Conservation (phyloP, 2,329 filamentous ascomycete species). For the Neopestalotiopsis clavispora region DNA sequence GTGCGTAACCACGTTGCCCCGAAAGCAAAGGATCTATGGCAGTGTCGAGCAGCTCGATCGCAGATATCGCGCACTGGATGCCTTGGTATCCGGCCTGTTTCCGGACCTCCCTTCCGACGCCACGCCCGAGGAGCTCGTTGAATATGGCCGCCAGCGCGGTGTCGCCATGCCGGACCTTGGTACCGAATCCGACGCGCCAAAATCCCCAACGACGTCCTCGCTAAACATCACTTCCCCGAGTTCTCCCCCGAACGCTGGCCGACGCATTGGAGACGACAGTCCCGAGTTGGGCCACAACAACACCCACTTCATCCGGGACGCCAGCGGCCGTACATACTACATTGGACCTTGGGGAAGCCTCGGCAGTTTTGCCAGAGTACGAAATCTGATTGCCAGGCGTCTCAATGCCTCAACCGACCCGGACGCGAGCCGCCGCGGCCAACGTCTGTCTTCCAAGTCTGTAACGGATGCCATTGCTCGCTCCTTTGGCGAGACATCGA, state of each 20-base stretch:
- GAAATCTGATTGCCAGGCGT: constrained; percentile 24
- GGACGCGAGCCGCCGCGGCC: not conserved
- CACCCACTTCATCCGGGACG: constrained; percentile 26
- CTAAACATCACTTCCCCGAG: constrained; percentile 12
- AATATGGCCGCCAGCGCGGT: constrained; percentile 41
- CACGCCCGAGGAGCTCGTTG: constrained; percentile 42
- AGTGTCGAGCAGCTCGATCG: constrained; percentile 50
- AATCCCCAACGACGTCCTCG: not conserved
- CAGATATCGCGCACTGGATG: constrained; percentile 46
- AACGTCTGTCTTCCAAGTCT: constrained; percentile 7
- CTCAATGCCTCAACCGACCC: constrained; percentile 1
- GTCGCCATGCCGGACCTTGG: constrained; percentile 40
- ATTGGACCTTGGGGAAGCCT: constrained; percentile 30
- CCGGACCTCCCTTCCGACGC: constrained; percentile 41
- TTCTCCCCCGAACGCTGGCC: constrained; percentile 10
- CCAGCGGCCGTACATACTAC: constrained; percentile 28
- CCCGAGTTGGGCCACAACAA: constrained; percentile 16
- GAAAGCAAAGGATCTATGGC: constrained; percentile 49
- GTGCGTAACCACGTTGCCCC: constrained; percentile 47
- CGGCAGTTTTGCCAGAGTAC: constrained; percentile 26
- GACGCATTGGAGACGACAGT: constrained; percentile 4
- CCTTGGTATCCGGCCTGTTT: constrained; percentile 45
- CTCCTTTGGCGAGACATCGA: constrained; percentile 21
- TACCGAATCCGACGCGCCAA: constrained; percentile 14
- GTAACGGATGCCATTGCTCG: constrained; percentile 11